phyloP scores from a whole-genome alignment of 139 green algal species.

The Astrephomene gubernaculifera region DNA sequence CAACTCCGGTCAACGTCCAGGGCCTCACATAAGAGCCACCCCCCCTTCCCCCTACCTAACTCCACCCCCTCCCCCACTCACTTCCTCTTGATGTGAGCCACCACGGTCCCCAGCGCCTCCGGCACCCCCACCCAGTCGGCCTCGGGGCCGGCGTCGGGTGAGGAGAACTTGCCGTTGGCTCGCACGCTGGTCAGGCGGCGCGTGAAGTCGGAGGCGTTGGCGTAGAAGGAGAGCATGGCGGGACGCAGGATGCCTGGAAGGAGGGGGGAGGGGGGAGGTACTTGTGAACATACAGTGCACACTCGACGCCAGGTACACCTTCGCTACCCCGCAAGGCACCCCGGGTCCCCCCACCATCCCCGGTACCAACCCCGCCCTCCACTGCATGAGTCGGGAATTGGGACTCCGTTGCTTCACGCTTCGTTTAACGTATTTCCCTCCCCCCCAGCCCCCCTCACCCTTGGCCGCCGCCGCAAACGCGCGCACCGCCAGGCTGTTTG shows the following conservation, averaged over 20 bases:
- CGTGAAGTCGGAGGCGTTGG: conserved; percentile 89
- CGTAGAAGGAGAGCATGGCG: conserved; percentile 86
- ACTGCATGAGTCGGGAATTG: too few relatives aligned
- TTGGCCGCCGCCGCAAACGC: conserved; percentile 66
- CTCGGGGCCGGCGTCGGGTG: conserved; percentile 53
- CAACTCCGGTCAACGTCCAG: too few relatives aligned
- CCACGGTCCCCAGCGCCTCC: conserved; percentile 75
- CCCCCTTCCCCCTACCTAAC: not conserved
- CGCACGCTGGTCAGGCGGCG: conserved; percentile 80
- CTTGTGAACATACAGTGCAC: too few relatives aligned
- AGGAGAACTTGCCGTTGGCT: conserved; percentile 91
- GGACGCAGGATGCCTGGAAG: conserved; percentile 67
- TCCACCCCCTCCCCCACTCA: conserved; percentile 21
- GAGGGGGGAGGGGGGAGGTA: not conserved
- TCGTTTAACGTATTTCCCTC: too few relatives aligned
- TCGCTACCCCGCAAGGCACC: too few relatives aligned
- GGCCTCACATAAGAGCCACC: too few relatives aligned
- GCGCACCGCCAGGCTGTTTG: conserved; percentile 65
- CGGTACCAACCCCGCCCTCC: too few relatives aligned
- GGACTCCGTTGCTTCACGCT: too few relatives aligned
- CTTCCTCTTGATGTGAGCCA: conserved; percentile 72
- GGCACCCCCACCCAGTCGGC: conserved; percentile 56
- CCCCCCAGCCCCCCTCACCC: conserved; percentile 26
- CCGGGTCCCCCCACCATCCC: too few relatives aligned
- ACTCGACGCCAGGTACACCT: too few relatives aligned